A percentile compares a stretch with the other conserved stretches of the same genome.
Conservation (phyloP, 2,329 filamentous ascomycete species). For the Xylariaceae sp. region DNA sequence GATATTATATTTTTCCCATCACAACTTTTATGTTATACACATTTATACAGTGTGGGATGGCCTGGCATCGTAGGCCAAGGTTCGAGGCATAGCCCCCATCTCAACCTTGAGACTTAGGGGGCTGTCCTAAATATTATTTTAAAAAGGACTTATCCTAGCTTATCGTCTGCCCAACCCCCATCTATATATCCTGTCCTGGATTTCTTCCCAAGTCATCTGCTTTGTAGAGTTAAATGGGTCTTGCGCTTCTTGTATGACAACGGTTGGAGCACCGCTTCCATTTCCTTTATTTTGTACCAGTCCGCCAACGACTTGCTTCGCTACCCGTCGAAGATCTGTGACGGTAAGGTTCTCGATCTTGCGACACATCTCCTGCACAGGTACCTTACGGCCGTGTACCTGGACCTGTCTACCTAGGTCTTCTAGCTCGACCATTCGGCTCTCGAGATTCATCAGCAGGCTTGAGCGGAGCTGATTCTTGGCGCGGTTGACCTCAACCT, state of each 20-base stretch:
- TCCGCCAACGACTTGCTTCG: conserved; percentile 76
- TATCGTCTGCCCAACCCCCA: conserved; percentile 75
- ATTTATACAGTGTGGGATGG: neutral
- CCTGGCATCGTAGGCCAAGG: neutral
- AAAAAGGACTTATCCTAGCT: neutral
- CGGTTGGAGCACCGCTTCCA: conserved; percentile 87
- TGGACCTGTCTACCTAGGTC: conserved; percentile 94
- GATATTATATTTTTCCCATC: neutral
- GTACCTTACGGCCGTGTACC: conserved; percentile 91
- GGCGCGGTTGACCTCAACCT: conserved; percentile 81
- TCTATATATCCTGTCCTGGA: conserved; percentile 80
- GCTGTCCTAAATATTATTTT: neutral
- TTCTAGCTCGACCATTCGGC: conserved; percentile 95
- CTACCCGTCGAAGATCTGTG: conserved; percentile 79
- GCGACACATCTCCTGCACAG: conserved; percentile 89
- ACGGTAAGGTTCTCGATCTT: conserved; percentile 84
- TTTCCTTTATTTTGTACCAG: conserved; percentile 71
- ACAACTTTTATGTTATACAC: neutral
- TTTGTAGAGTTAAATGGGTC: conserved; percentile 69
- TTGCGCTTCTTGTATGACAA: conserved; percentile 91
- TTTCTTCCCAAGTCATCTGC: conserved; percentile 80
- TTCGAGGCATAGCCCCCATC: neutral
- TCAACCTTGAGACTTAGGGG: neutral
- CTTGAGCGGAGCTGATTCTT: conserved; percentile 95
- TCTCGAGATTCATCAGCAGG: conserved; percentile 96